Conservation (phyloP, 345 rosid genomes). For the Salix brachista region DNA sequence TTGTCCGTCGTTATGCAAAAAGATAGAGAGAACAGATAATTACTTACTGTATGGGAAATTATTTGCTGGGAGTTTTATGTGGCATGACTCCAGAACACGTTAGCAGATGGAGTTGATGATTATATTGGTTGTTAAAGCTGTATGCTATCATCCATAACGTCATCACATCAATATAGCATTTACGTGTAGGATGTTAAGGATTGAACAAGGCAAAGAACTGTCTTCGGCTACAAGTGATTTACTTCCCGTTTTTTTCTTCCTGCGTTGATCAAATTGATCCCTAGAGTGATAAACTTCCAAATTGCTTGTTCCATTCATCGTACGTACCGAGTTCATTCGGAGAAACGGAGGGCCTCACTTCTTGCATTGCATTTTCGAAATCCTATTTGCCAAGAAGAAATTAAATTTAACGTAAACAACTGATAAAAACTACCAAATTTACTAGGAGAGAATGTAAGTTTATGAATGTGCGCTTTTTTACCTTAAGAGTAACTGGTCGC, state of each 20-base stretch:
- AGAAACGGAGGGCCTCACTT: conserved; percentile 93
- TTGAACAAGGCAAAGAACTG: too few relatives aligned
- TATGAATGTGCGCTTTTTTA: conserved; percentile 17
- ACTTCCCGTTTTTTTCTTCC: neutral
- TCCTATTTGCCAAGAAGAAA: conserved; percentile 40
- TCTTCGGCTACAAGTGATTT: neutral
- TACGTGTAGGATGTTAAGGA: too few relatives aligned
- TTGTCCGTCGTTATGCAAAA: too few relatives aligned
- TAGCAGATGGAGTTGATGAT: too few relatives aligned
- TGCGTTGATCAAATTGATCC: neutral
- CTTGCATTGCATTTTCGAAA: conserved; percentile 70
- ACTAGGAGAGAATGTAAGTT: neutral
- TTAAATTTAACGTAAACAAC: neutral
- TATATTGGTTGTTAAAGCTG: too few relatives aligned
- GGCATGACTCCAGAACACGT: too few relatives aligned
- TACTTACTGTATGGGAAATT: too few relatives aligned
- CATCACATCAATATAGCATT: too few relatives aligned
- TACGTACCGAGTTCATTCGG: conserved; percentile 62
- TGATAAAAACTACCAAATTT: neutral
- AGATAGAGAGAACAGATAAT: too few relatives aligned
- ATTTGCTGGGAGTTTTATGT: too few relatives aligned
- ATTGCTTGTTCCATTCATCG: conserved; percentile 88
- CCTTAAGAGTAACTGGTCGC: conserved; percentile 74
- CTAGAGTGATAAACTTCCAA: conserved; percentile 75
- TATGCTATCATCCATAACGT: too few relatives aligned